Conservation (phyloP, 768 basidiomycete species). For the Mrakia frigida region DNA sequence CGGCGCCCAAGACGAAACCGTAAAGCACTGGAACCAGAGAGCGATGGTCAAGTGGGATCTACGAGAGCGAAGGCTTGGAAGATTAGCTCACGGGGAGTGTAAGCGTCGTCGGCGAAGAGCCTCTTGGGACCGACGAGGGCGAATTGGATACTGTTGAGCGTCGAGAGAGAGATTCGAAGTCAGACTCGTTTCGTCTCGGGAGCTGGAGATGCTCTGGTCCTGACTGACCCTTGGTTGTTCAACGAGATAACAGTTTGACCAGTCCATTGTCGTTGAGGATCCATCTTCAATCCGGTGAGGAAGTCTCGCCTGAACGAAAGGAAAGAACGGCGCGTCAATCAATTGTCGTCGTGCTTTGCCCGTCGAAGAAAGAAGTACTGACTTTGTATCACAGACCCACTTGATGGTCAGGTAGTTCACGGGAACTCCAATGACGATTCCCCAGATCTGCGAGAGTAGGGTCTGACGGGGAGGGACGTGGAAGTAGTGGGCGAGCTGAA, state of each 20-base stretch:
- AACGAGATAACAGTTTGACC: conserved; percentile 11
- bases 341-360: too few species aligned
- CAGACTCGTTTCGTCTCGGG: neutral
- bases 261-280: conserved; percentile 7
- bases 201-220: too few species aligned
- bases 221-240: conserved; percentile 9
- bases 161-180: neutral
- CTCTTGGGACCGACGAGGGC: conserved; percentile 21
- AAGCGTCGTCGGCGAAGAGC: neutral
- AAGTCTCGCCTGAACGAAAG: neutral
- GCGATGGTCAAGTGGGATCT: too few species aligned
- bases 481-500: conserved; percentile 16
- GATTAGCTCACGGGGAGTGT: neutral
- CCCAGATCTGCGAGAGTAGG: conserved; percentile 8
- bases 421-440: conserved; percentile 10
- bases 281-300: neutral
- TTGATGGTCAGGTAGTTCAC: conserved; percentile 7
- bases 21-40: neutral
- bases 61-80: neutral
- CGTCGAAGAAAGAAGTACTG: too few species aligned
- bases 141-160: conserved; percentile 4
- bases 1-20: neutral
- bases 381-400: conserved; percentile 10
- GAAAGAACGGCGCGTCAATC: too few species aligned
- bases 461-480: conserved; percentile 19